These are phyloP conservation scores for Dalechampia spathulata DNA, from an alignment of 441 rosid genomes.

Conservation along the genomic window DNA sequence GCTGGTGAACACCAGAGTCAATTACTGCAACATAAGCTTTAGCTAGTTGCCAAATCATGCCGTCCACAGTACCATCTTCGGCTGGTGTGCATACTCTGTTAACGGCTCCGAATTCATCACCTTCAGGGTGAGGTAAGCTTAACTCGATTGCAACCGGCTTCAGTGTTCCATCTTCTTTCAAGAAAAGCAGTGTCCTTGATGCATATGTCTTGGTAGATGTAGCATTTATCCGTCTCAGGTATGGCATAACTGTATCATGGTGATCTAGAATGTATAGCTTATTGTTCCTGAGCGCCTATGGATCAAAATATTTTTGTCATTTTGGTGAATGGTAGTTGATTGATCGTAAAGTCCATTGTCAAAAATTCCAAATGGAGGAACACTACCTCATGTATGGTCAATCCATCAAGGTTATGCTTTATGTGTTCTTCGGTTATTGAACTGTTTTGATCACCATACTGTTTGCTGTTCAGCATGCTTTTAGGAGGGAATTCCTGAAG, in stretches of 20 bases:
- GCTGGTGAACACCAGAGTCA: conserved; percentile 81
- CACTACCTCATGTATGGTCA: conserved; percentile 42
- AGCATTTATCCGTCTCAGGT: conserved; percentile 37
- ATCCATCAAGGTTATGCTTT: conserved; percentile 42
- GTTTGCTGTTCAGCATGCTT: conserved; percentile 43
- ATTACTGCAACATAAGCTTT: conserved; percentile 77
- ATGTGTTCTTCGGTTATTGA: conserved; percentile 45
- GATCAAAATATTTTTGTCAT: neutral
- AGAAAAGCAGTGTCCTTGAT: conserved; percentile 44
- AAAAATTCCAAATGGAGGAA: too few relatives aligned
- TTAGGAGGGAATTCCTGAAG: conserved; percentile 65
- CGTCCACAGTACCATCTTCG: conserved; percentile 28
- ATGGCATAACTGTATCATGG: conserved; percentile 47
- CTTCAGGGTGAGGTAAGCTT: conserved; percentile 36
- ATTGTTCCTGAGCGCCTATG: conserved; percentile 35
- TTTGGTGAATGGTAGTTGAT: too few relatives aligned
- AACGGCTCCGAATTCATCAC: conserved; percentile 30
- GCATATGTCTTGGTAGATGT: conserved; percentile 38
- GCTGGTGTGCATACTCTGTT: conserved; percentile 43
- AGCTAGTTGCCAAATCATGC: conserved; percentile 79
- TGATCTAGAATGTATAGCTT: conserved; percentile 48
- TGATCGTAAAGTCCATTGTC: too few relatives aligned
- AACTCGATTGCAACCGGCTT: conserved; percentile 42
- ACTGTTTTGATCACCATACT: conserved; percentile 52
- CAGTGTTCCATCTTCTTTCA: conserved; percentile 42